Conservation (phyloP, 805 yeast genomes). For the Monosporozyma siamensis region DNA sequence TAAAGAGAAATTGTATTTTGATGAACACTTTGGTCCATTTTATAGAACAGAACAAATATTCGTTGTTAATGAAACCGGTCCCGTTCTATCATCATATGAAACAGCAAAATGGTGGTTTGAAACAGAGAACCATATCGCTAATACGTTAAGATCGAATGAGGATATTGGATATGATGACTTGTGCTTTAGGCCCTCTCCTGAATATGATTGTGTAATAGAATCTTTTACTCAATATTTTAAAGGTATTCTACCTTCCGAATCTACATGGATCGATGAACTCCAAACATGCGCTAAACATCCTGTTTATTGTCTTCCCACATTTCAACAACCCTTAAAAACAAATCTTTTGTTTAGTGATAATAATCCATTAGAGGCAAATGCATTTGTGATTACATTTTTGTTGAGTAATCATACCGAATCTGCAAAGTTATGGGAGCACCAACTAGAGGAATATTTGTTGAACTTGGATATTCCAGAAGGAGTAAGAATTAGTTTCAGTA, state of each 20-base stretch:
- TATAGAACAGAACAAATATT: constrained; percentile 81
- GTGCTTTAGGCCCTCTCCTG: constrained; percentile 78
- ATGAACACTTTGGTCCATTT: constrained; percentile 81
- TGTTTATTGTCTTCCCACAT: constrained; percentile 79
- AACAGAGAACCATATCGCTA: constrained; percentile 50
- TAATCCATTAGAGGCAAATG: constrained; percentile 50
- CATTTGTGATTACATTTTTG: constrained; percentile 69
- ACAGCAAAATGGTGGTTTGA: constrained; percentile 81
- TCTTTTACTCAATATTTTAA: constrained; percentile 83
- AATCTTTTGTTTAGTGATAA: constrained; percentile 59
- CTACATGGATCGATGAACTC: constrained; percentile 46
- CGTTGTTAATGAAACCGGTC: constrained; percentile 57
- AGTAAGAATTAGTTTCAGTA: constrained; percentile 59
- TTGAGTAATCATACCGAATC: constrained; percentile 44
- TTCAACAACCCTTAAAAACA: constrained; percentile 80
- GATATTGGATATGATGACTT: constrained; percentile 45
- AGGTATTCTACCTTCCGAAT: constrained; percentile 44
- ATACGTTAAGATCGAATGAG: constrained; percentile 25
- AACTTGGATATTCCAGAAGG: constrained; percentile 48
- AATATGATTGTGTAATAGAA: constrained; percentile 66
- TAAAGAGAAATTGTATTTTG: constrained; percentile 59
- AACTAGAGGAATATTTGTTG: constrained; percentile 47
- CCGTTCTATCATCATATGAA: constrained; percentile 54
- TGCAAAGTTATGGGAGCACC: constrained; percentile 57
- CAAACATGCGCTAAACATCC: constrained; percentile 65